Conservation (phyloP, 1,139 yeast species). For the Taphrina betulina region DNA sequence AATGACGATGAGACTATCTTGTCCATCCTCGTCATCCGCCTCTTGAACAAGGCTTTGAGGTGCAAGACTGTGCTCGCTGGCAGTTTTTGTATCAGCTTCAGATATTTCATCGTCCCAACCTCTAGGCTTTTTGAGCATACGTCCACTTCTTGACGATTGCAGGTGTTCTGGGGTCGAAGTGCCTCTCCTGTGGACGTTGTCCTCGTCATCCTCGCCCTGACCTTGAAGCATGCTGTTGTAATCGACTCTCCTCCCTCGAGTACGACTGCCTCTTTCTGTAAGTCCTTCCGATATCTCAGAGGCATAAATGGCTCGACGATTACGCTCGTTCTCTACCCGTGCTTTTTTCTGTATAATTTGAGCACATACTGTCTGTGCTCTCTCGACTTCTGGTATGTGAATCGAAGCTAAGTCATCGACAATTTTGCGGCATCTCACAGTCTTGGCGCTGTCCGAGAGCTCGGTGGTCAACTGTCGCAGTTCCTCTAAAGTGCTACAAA, state of each 20-base stretch:
- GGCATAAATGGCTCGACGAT: slow-evolving; percentile 38
- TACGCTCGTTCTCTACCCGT: slow-evolving; percentile 32
- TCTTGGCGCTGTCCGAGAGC: slow-evolving; percentile 27
- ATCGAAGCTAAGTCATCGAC: slow-evolving; percentile 32
- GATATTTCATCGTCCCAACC: slow-evolving; percentile 8
- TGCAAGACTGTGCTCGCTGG: no score
- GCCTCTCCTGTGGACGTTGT: background rate
- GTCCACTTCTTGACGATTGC: slow-evolving; percentile 13
- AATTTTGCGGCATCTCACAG: slow-evolving; percentile 21
- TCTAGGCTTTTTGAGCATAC: slow-evolving; percentile 9
- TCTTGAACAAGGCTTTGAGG: no score
- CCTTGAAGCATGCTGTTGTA: slow-evolving; percentile 39
- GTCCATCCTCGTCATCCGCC: no score
- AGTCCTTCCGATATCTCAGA: slow-evolving; percentile 41
- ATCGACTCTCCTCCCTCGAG: slow-evolving; percentile 46
- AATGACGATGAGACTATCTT: slow-evolving; percentile 9
- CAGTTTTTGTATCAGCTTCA: no score
- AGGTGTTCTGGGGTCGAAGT: background rate
- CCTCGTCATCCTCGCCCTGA: slow-evolving; percentile 39
- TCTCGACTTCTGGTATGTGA: slow-evolving; percentile 40
- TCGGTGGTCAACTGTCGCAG: slow-evolving; percentile 39
- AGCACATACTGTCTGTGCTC: slow-evolving; percentile 40
- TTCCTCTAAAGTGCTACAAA: slow-evolving; percentile 43
- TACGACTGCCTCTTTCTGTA: slow-evolving; percentile 44
- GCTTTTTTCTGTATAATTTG: slow-evolving; percentile 36